These are phyloP conservation scores for Cucurbita moschata DNA, from an alignment of 306 rosid species.

Conservation along the genomic window DNA sequence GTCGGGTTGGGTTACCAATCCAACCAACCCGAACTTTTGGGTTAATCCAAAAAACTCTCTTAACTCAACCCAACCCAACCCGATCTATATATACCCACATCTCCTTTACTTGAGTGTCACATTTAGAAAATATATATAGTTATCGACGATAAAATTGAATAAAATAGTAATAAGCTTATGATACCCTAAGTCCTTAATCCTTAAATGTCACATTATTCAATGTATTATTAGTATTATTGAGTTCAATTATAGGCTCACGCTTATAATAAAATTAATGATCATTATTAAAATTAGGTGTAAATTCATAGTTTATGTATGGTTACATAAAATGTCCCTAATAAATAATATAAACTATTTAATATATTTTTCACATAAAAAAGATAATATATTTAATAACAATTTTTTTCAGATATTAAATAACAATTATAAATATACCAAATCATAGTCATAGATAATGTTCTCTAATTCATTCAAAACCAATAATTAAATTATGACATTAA, in stretches of 20 bases:
- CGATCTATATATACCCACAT: accelerated
- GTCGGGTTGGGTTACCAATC: too few species aligned
- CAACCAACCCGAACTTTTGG: too few species aligned
- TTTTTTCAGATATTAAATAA: neutral
- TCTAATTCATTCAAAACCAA: neutral
- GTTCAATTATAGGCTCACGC: neutral
- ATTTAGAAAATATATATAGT: too few species aligned
- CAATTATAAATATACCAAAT: neutral
- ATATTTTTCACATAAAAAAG: neutral
- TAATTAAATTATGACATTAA: neutral
- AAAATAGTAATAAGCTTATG: too few species aligned
- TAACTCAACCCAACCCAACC: too few species aligned
- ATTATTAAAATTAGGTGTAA: neutral
- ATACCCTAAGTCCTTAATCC: too few species aligned
- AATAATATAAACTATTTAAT: neutral
- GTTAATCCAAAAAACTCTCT: too few species aligned
- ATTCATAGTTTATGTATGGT: neutral
- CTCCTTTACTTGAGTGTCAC: too few species aligned
- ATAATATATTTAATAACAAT: neutral
- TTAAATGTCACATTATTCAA: too few species aligned
- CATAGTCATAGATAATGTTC: neutral
- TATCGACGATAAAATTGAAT: neutral
- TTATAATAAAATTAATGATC: neutral
- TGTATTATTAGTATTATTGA: neutral
- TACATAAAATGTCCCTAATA: neutral